Evolutionary conservation across 108 stramenopile species (phyloP), one percentile per base, ranked within the genome.

Genomic region (Mayamaea pseudoterrestris): DNA sequence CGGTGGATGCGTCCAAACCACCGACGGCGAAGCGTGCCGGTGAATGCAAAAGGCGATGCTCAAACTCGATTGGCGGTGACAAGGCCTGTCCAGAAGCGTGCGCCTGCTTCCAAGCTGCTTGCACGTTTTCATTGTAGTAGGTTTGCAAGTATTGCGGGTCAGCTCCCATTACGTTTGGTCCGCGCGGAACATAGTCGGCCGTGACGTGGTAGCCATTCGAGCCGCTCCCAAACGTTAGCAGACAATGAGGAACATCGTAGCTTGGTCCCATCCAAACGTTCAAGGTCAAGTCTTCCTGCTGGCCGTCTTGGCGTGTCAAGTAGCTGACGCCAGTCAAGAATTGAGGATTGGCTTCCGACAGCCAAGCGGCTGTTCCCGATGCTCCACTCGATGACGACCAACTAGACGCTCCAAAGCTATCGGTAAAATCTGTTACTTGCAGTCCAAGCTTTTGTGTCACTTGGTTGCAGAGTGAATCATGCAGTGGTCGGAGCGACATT

Each of bases 1-100:
- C 65, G 57, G 79, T 84, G 46, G 58, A 50, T 57, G 68, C 46
- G 72, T 86, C 34, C 63, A 30, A 9, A 78, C 80, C 74, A 78
- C 73, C 39, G 51, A 60, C 44, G 80, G 35, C 32, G 57, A 60
- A 31, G 73, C 50, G 39, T 27, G 60, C 14, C 68, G 32, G 1
- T 78, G 86, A 52, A 80, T 78, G 30, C 76, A 44, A 27, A 8
- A 44, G 5, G 4, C 22, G 44, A 21, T 20, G 18, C 44, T 27
- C 26, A 5, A 24, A 27, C 26, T 27, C 44, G 44, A 21, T 21
- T 4, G 24, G 18, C 2, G 44, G 44, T 7, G 24, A 20, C 37
- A 39, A 20, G 18, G 37, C 37, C 20, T 39, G 37, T 39, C 37
- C 37, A 14, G 37, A 20, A 39, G 37, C 18, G 20, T 39, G 20